Base-by-base conservation (phyloP, 129 eudicot species). In the Ambrosia artemisiifolia region DNA sequence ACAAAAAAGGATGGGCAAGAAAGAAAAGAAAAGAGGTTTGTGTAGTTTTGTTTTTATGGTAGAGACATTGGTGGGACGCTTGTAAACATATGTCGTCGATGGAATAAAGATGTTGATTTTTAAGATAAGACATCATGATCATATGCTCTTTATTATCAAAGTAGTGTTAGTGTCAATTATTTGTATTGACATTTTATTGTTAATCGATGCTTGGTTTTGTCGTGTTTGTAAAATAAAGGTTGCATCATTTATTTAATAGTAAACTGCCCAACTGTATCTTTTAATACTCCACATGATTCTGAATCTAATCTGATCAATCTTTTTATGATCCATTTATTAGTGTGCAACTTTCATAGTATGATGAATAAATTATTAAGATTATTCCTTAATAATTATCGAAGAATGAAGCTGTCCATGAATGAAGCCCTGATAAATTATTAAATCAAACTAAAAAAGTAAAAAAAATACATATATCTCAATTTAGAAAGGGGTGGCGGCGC, bases 1-100 rank as follows among this genome's bases (percentile, higher is more conserved):
- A 71, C 75, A 56, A 69, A 24, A 24, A 69, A 19, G 70, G 12
- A 20, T 30, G 30, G 59, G 28, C 7, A 30, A 40, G n/a, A 71
- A 38, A 74, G 71, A 36, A 47, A 8, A 32, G 50, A 69, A 4
- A 61, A 73, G 77, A 14, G 4, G 2, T 20, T 13, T 73, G 71
- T 73, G 71, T 63, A 73, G 78, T 35, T 46, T 6, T 47, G 40
- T 44, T 72, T 62, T 35, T 11, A 36, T 17, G 63, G 8, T 48
- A 44, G 48, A 63, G 75, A 38, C 32, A 24, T 47, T 34, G 71
- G 63, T 73, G 56, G 60, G 77, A 73, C 77, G 60, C 47, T 73
- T 73, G 78, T 73, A 73, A 73, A 73, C 42, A 73, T 73, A 71
- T 71, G 70, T 48, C 10, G 62, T 73, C 50, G 50, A 38, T 48